Conservation (phyloP, 768 basidiomycete genomes). For the Amanita rimosa region DNA sequence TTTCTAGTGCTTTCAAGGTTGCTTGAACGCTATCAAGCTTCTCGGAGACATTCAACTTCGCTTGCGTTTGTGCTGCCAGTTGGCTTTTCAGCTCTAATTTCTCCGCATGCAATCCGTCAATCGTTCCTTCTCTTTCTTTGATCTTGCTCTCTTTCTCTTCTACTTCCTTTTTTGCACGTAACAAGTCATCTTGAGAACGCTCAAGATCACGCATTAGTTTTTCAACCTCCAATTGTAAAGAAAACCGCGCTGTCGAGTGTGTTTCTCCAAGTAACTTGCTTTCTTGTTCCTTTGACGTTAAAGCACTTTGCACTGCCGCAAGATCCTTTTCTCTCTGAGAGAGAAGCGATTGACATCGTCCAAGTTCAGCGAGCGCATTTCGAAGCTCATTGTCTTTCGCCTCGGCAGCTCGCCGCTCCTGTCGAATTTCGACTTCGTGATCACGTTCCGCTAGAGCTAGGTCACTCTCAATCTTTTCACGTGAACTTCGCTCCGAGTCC, state of each 20-base stretch:
- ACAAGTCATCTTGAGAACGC: constrained; percentile 68
- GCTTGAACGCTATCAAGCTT: constrained; percentile 71
- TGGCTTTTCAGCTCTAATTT: constrained; percentile 72
- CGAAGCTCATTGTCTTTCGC: constrained; percentile 61
- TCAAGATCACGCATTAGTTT: constrained; percentile 76
- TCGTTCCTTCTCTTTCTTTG: constrained; percentile 57
- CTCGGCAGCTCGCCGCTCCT: constrained; percentile 53
- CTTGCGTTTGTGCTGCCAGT: constrained; percentile 79
- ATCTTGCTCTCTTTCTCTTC: constrained; percentile 52
- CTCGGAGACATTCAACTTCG: constrained; percentile 75
- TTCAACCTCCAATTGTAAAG: constrained; percentile 84
- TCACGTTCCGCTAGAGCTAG: constrained; percentile 48
- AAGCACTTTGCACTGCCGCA: constrained; percentile 53
- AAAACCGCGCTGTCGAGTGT: constrained; percentile 73
- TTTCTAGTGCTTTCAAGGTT: constrained; percentile 53
- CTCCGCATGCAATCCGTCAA: constrained; percentile 71
- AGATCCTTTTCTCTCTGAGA: constrained; percentile 70
- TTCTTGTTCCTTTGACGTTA: constrained; percentile 67
- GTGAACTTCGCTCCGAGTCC: constrained; percentile 43
- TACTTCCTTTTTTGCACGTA: constrained; percentile 58
- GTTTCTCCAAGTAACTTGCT: constrained; percentile 75
- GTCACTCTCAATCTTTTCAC: constrained; percentile 42
- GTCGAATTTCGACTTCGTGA: constrained; percentile 49
- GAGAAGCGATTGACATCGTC: constrained; percentile 52
- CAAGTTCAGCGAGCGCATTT: constrained; percentile 49